These are phyloP conservation scores for Myochromella boudieri DNA, from an alignment of 768 basidiomycete species.

Conservation along the genomic window DNA sequence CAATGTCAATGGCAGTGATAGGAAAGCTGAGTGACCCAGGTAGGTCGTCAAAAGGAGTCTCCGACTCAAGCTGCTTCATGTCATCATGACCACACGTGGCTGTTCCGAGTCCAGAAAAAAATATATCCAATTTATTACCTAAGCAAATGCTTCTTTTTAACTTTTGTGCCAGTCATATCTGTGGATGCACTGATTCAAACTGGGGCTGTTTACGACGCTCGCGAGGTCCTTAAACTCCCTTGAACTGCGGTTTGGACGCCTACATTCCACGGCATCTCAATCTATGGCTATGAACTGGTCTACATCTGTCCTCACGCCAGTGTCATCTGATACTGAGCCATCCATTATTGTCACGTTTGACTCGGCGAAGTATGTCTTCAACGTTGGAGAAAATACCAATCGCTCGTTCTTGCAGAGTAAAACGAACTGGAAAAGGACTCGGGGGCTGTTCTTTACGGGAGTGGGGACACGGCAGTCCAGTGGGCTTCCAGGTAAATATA, in stretches of 20 bases:
- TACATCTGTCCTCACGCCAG: slow-evolving; percentile 54
- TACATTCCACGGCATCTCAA: too few species aligned
- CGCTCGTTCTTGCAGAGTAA: slow-evolving; percentile 70
- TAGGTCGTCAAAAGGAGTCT: too few species aligned
- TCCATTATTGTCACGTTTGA: slow-evolving; percentile 76
- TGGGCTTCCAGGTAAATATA: slow-evolving; percentile 67
- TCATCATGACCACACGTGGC: too few species aligned
- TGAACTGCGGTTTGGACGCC: too few species aligned
- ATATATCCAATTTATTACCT: too few species aligned
- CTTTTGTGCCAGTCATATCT: too few species aligned
- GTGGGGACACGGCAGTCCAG: slow-evolving; percentile 59
- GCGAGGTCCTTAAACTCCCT: slow-evolving; percentile 7
- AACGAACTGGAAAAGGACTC: slow-evolving; percentile 64
- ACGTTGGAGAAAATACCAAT: slow-evolving; percentile 79
- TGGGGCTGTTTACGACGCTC: slow-evolving; percentile 8
- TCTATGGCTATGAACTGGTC: slow-evolving; percentile 63
- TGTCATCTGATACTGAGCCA: slow-evolving; percentile 79
- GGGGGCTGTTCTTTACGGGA: slow-evolving; percentile 72
- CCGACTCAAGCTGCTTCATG: too few species aligned
- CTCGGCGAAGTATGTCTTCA: slow-evolving; percentile 83
- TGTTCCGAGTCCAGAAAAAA: too few species aligned
- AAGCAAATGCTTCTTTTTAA: too few species aligned
- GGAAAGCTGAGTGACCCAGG: background rate
- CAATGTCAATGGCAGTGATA: background rate
- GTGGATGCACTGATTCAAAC: slow-evolving; percentile 8